Evolutionary conservation across 2,329 filamentous ascomycete genomes (phyloP), one percentile per base, ranked within the genome.

Genomic region (Cryphonectria naterciae): DNA sequence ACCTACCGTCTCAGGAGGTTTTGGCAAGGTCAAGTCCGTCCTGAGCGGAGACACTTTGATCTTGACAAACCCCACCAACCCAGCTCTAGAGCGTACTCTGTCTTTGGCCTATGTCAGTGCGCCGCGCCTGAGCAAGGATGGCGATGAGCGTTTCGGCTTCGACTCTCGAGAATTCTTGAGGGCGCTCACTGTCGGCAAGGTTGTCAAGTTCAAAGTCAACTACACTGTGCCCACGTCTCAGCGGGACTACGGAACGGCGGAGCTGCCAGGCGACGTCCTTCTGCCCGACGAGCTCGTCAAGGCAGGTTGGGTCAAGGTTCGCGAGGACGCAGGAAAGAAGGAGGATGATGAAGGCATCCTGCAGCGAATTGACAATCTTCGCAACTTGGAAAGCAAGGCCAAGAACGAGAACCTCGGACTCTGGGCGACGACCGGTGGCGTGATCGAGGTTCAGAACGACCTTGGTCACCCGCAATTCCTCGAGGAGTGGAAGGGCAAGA

Each of bases 161-260:
- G 92, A 96, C 82, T 97, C 96, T 72, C 93, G 96, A 79, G 96
- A 99, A 82, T 96, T 93, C 80, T 88, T 99, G 73, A 92, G 96
- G 77, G 91, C 92, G 75, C 85, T 95, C 67, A 87, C 92, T 56
- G 92, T 98, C 70, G 95, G 95, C 79, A 97, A 97, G 82, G 88
- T 91, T 39, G 86, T 99, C 73, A 91, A 95, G 76, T 97, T 95
- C 85, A 89, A 90, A 72, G 87, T 97, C 60, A 87, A 95, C 68
- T 98, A 99, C 84, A 93, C 92, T 72, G 92, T 98, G 72, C 94
- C 95, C 22, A 92, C 90, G 69, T 92, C 90, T 60, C 91, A 93
- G 74, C 91, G 94, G 75, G 95, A 99, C 79, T 99, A 98, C 79
- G 96, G 95, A 74, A 87, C 90, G 74, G 91, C 94, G 72, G 88